Percentiles rank a stretch among this genome's conserved stretches.
These are phyloP conservation scores for Daldinia loculata DNA, from an alignment of 495 filamentous ascomycete species.

Conservation along the genomic window DNA sequence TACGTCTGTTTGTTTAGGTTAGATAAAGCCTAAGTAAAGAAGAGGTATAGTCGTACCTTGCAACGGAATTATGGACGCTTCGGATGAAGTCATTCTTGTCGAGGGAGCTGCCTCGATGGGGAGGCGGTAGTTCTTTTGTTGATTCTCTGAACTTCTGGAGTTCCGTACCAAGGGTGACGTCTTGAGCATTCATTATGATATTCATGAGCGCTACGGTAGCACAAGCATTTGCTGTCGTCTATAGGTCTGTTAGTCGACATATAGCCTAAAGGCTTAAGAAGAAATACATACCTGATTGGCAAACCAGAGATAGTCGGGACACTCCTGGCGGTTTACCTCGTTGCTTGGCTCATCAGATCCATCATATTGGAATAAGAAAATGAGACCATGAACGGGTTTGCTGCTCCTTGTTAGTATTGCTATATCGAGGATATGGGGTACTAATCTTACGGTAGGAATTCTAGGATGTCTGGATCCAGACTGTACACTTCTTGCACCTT, in stretches of 20 bases:
- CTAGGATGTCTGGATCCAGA: slow-evolving; percentile 73
- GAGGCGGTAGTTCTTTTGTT: slow-evolving; percentile 71
- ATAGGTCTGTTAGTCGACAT: slow-evolving; percentile 11
- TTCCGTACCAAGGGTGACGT: slow-evolving; percentile 69
- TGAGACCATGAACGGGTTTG: slow-evolving; percentile 78
- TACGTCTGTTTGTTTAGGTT: slow-evolving; percentile 56
- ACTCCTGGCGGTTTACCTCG: slow-evolving; percentile 48
- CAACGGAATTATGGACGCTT: slow-evolving; percentile 84
- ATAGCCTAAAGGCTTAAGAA: background rate
- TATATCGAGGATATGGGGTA: background rate
- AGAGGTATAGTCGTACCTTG: slow-evolving; percentile 64
- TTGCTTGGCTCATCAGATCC: slow-evolving; percentile 56
- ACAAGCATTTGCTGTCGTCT: slow-evolving; percentile 85
- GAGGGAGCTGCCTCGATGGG: slow-evolving; percentile 77
- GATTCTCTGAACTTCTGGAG: slow-evolving; percentile 75
- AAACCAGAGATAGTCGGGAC: slow-evolving; percentile 85
- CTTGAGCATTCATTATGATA: slow-evolving; percentile 82
- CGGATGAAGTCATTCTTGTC: slow-evolving; percentile 80
- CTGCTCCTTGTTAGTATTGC: slow-evolving; percentile 48
- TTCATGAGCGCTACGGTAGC: slow-evolving; percentile 89
- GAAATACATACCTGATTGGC: slow-evolving; percentile 77
- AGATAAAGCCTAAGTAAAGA: background rate
- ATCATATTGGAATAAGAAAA: slow-evolving; percentile 82
- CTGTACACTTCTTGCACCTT: slow-evolving; percentile 81
- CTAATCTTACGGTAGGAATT: slow-evolving; percentile 67